phyloP scores from a whole-genome alignment of 176 grass and related monocot genomes.

The Luzula sylvatica region DNA sequence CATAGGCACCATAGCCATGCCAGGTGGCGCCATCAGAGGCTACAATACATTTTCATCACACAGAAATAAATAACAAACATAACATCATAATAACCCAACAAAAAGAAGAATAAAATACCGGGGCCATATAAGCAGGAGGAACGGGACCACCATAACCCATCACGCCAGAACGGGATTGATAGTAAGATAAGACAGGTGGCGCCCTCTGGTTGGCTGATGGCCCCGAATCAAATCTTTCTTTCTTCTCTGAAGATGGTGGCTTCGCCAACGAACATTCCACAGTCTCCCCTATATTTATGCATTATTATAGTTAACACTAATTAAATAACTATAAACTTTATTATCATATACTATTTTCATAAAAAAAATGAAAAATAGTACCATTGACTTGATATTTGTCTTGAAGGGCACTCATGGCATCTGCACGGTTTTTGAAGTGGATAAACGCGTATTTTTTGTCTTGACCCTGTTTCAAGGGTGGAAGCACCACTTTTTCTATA shows the following conservation, averaged over 20 bases:
- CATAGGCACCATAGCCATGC: constrained; percentile 49
- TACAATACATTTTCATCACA: constrained; percentile 11
- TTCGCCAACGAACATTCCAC: constrained; percentile 89
- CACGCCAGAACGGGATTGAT: constrained; percentile 2
- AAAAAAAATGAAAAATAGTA: constrained; percentile 8
- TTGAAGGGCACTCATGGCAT: constrained; percentile 73
- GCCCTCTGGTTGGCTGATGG: background rate
- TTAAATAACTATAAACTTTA: background rate
- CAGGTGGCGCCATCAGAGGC: constrained; percentile 32
- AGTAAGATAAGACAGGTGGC: background rate
- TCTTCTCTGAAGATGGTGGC: constrained; percentile 70
- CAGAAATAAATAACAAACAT: background rate
- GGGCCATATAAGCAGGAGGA: constrained; percentile 21
- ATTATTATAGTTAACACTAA: background rate
- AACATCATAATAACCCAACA: background rate
- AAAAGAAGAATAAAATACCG: background rate
- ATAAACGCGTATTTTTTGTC: constrained; percentile 90
- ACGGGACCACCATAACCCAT: constrained; percentile 6
- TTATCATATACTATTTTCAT: background rate
- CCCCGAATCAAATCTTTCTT: background rate
- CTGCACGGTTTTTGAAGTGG: constrained; percentile 65
- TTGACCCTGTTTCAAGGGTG: constrained; percentile 70
- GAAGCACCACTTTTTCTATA: constrained; percentile 72
- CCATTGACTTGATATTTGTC: constrained; percentile 79
- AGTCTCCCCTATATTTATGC: constrained; percentile 57